Evolutionary conservation across 2,329 filamentous ascomycete species (phyloP).

Genomic region (Diaporthe sp.): DNA sequence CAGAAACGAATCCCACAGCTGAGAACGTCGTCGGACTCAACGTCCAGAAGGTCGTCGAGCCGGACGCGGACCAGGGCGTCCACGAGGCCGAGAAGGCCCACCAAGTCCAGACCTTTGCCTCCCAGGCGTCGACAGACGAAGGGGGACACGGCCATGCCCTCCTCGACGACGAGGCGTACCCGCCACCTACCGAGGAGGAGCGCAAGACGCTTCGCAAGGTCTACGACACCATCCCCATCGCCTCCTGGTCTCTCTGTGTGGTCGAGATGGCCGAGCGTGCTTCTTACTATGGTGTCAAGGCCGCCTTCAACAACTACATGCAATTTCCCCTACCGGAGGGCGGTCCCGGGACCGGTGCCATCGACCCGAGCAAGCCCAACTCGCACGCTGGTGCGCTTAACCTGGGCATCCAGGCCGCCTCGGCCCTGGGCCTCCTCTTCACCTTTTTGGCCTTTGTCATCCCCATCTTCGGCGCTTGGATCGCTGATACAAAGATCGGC

Average conservation of each 20-base stretch:
- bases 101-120: conserved; percentile 6
- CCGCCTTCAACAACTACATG: conserved; percentile 68
- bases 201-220: conserved; percentile 58
- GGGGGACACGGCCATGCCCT: conserved; percentile 4
- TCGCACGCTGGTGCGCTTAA: conserved; percentile 63
- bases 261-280: conserved; percentile 66
- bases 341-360: conserved; percentile 50
- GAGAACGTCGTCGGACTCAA: conserved; percentile 18
- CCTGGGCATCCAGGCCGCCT: conserved; percentile 61
- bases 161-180: conserved; percentile 44
- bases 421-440: conserved; percentile 59
- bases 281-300: conserved; percentile 64
- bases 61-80: conserved; percentile 15
- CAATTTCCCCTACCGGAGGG: conserved; percentile 64
- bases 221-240: conserved; percentile 56
- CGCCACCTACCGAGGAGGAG: conserved; percentile 62
- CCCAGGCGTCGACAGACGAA: conserved; percentile 1
- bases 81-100: conserved; percentile 12
- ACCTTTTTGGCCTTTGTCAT: conserved; percentile 63
- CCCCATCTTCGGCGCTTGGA: conserved; percentile 64
- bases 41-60: conserved; percentile 27
- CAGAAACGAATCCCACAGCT: not conserved
- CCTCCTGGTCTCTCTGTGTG: conserved; percentile 61
- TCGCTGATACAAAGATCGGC: conserved; percentile 75
- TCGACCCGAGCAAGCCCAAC: conserved; percentile 48